These are phyloP conservation scores for Aspergillus olivimuriae DNA, from an alignment of 495 filamentous ascomycete species.

Conservation along the genomic window DNA sequence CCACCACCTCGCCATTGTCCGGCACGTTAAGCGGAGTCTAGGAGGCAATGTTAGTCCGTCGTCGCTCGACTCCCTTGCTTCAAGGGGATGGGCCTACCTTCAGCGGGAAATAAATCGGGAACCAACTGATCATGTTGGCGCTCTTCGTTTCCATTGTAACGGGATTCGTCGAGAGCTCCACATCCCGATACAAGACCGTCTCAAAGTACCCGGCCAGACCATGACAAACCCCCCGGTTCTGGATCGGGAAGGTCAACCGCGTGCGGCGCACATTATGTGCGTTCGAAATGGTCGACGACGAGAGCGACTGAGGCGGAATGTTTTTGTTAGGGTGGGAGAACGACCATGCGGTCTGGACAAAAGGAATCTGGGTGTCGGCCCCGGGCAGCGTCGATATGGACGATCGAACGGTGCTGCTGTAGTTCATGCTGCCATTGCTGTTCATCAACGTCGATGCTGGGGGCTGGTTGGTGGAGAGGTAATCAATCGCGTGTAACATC, in stretches of 20 bases:
- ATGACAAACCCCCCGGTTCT: slow-evolving; percentile 75
- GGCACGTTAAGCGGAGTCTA: slow-evolving; percentile 86
- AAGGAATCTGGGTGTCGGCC: slow-evolving; percentile 25
- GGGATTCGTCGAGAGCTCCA: slow-evolving; percentile 89
- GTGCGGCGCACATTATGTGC: slow-evolving; percentile 81
- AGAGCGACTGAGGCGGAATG: slow-evolving; percentile 28
- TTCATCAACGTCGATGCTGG: slow-evolving; percentile 11
- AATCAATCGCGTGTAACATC: slow-evolving; percentile 84
- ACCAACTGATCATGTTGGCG: slow-evolving; percentile 97
- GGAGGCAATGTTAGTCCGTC: slow-evolving; percentile 12
- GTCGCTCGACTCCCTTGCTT: background rate
- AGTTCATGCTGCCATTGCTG: slow-evolving; percentile 6
- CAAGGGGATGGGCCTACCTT: slow-evolving; percentile 54
- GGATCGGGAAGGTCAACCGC: slow-evolving; percentile 64
- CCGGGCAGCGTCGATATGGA: slow-evolving; percentile 25
- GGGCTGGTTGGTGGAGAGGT: slow-evolving; percentile 48
- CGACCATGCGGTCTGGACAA: slow-evolving; percentile 43
- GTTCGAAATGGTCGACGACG: slow-evolving; percentile 50
- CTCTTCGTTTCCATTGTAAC: slow-evolving; percentile 89
- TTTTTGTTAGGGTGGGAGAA: slow-evolving; percentile 42
- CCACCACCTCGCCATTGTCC: slow-evolving; percentile 72
- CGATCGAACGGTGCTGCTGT: slow-evolving; percentile 16
- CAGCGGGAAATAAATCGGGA: slow-evolving; percentile 94
- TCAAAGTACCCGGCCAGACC: slow-evolving; percentile 95
- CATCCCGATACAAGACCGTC: slow-evolving; percentile 72